Evolutionary conservation across 805 yeast species (phyloP).

Genomic region (Yamadazyma laniorum): DNA sequence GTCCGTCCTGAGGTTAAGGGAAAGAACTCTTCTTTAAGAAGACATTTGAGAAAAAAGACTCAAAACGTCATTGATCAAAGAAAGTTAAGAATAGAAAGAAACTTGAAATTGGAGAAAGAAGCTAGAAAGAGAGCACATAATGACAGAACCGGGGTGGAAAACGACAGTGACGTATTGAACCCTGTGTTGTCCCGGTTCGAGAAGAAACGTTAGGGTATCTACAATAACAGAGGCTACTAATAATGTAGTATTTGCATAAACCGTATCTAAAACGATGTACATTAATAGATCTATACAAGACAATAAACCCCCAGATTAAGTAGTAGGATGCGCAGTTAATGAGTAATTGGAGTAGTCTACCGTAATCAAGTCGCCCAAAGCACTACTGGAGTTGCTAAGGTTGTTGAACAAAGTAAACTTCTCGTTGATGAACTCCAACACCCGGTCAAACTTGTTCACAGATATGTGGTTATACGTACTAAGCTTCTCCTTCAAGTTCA

Average conservation of each 20-base stretch:
- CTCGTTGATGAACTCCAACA: conserved; percentile 42
- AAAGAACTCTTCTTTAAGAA: conserved; percentile 80
- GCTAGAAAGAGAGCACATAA: conserved; percentile 54
- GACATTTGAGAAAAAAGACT: conserved; percentile 76
- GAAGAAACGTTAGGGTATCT: background rate
- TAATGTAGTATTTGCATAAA: too few relatives aligned
- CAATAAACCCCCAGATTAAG: conserved; percentile 1
- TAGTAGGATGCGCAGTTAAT: conserved; percentile 24
- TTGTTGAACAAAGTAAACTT: conserved; percentile 35
- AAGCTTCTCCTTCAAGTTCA: conserved; percentile 42
- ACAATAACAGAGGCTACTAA: too few relatives aligned
- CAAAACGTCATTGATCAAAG: conserved; percentile 86
- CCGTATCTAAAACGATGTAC: background rate
- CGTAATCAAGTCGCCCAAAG: conserved; percentile 38
- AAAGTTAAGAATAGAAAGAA: conserved; percentile 70
- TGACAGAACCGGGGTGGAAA: conserved; percentile 45
- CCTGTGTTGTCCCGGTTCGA: conserved; percentile 50
- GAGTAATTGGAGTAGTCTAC: conserved; percentile 45
- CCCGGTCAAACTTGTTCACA: conserved; percentile 40
- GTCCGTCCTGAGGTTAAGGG: conserved; percentile 70
- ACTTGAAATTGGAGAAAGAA: conserved; percentile 71
- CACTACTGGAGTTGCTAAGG: conserved; percentile 16
- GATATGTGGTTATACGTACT: conserved; percentile 45
- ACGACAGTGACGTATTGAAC: conserved; percentile 52
- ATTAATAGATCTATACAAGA: background rate